Percentiles rank a stretch among this genome's conserved stretches.
phyloP scores from a whole-genome alignment of 805 yeast genomes.

The Isabelozyma pseudorhagii region DNA sequence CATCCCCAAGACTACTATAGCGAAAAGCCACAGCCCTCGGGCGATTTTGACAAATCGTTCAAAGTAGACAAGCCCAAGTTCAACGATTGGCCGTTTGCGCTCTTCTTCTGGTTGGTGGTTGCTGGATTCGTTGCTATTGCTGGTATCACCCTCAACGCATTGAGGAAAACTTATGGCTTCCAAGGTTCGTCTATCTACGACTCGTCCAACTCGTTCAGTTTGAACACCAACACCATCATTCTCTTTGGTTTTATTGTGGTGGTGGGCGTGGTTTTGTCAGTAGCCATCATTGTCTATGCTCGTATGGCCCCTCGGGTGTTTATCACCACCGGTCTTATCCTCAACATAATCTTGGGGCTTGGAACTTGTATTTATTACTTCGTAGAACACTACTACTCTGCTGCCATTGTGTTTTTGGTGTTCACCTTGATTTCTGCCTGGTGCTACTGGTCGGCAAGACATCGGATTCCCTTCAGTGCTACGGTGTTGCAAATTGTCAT shows the following conservation, averaged over 20 bases:
- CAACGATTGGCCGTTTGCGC: conserved; percentile 71
- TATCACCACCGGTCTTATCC: conserved; percentile 63
- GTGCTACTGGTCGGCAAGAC: conserved; percentile 70
- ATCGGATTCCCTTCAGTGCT: conserved; percentile 71
- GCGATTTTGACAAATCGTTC: conserved; percentile 63
- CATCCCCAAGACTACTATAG: conserved; percentile 6
- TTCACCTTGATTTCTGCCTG: conserved; percentile 64
- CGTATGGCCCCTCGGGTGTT: conserved; percentile 63
- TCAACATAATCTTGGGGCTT: conserved; percentile 64
- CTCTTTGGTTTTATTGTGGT: conserved; percentile 64
- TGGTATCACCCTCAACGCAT: conserved; percentile 63
- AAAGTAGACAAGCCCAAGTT: conserved; percentile 57
- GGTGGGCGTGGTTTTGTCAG: conserved; percentile 56
- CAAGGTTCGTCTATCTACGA: conserved; percentile 66
- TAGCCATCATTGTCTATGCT: conserved; percentile 56
- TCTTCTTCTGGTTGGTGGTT: conserved; percentile 45
- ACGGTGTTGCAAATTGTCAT: conserved; percentile 68
- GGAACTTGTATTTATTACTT: conserved; percentile 78
- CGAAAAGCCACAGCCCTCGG: conserved; percentile 33
- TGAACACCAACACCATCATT: conserved; percentile 73
- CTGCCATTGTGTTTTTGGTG: conserved; percentile 70
- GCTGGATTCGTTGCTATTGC: conserved; percentile 73
- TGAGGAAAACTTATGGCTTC: conserved; percentile 49
- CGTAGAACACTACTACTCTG: conserved; percentile 66
- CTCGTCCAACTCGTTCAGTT: conserved; percentile 50